Percentiles rank a stretch among this genome's conserved stretches.
Evolutionary conservation across 768 basidiomycete genomes (phyloP).

Genomic region (Boletus insuetus): DNA sequence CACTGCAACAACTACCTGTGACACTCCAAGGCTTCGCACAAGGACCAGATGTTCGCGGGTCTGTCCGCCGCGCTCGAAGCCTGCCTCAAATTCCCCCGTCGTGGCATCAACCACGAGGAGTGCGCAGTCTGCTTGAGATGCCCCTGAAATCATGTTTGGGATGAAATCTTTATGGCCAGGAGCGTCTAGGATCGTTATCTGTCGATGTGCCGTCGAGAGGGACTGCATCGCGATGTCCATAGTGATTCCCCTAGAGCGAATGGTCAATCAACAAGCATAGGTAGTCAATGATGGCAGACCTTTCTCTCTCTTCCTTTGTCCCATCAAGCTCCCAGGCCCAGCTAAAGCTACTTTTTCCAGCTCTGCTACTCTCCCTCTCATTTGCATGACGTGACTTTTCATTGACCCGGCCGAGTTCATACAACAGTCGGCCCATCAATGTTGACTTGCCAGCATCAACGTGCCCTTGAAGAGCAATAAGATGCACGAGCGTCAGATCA

Average conservation of each 20-base stretch:
- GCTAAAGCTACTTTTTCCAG: constrained; percentile 92
- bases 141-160: constrained; percentile 99
- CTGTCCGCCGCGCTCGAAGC: constrained; percentile 92
- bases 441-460: constrained; percentile 99
- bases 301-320: constrained; percentile 85
- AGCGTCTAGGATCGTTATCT: constrained; percentile 93
- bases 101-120: constrained; percentile 89
- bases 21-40: constrained; percentile 88
- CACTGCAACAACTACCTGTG: constrained; percentile 86
- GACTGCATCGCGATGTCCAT: constrained; percentile 94
- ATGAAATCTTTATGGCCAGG: constrained; percentile 98
- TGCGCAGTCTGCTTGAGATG: constrained; percentile 94
- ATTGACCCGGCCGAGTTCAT: constrained; percentile 85
- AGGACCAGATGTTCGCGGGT: constrained; percentile 92
- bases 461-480: constrained; percentile 60
- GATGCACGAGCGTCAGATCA: constrained; percentile 1
- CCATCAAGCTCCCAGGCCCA: constrained; percentile 99
- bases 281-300: constrained; percentile 46
- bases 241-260: constrained; percentile 76
- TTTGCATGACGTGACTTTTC: constrained; percentile 83
- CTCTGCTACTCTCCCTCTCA: constrained; percentile 84
- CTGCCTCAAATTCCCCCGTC: constrained; percentile 92
- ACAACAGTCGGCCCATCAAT: constrained; percentile 90
- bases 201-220: constrained; percentile 66
- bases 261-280: constrained; percentile 6